Base-by-base conservation (phyloP, 345 rosid species). In the Punica granatum region DNA sequence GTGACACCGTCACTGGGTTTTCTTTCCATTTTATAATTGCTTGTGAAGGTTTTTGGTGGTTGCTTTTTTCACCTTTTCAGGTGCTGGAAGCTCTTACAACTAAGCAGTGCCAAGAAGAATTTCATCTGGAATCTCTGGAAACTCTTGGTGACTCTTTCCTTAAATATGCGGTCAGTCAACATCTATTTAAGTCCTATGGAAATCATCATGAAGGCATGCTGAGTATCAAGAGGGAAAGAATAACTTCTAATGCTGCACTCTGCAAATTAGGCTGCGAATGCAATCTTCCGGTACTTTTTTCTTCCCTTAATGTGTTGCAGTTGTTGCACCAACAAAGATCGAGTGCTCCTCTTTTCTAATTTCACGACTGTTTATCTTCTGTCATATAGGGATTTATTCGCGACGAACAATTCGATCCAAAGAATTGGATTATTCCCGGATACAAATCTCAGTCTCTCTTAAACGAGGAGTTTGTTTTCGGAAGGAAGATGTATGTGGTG, bases 101-200 rank as follows among this genome's bases (percentile, higher is more conserved):
- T 1, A 94, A 88, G 60, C 78, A 78, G 41, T 94, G 99, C 76
- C 89, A 78, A 65, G 98, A 94, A 75, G 74, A 73, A 53, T 91
- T 86, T 63, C 84, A 89, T 80, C 76, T 94, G 78, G 98, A 94
- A 75, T 88, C 96, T 44, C 76, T 94, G 26, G 98, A 89, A 82
- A 88, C 97, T 36, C 91, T 94, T 21, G 99, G 99, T 2, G 99
- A 94, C 73, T 89, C 98, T 49, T 91, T 94, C 70, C 84, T 94
- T 9, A 94, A 94, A 72, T 94, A 91, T 73, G 92, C 92, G 39
- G 83, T 72, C 43, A 74, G 95, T 74, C 89, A 88, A 71, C 89
- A 94, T 21, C 80, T 94, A 28, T 94, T 91, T 59, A 84, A 83
- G 69, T 66, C 73, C 0, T 48, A 74, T 70, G 79, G 68, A 65